Evolutionary conservation across 352 stramenopile species (phyloP).

Genomic region (Phytophthora foliorum): DNA sequence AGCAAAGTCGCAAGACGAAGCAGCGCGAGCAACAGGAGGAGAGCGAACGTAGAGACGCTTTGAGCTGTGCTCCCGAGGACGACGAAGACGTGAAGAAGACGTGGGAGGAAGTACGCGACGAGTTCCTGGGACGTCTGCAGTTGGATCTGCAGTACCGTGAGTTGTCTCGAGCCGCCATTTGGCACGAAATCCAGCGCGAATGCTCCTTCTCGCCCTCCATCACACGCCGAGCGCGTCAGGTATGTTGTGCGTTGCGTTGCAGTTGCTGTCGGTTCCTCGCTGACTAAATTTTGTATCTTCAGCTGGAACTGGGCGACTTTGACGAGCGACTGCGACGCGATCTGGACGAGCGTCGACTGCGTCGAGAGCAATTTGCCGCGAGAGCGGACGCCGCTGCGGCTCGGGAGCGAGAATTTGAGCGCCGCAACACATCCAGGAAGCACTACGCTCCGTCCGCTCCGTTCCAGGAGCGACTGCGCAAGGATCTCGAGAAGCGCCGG

Average conservation of each 20-base stretch:
- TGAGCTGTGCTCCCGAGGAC: slow-evolving; percentile 13
- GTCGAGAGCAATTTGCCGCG: slow-evolving; percentile 44
- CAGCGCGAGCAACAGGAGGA: slow-evolving; percentile 30
- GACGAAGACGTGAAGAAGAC: slow-evolving; percentile 33
- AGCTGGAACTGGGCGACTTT: slow-evolving; percentile 63
- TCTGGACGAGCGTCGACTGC: slow-evolving; percentile 53
- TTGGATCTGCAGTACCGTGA: slow-evolving; percentile 67
- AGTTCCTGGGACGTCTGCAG: slow-evolving; percentile 74
- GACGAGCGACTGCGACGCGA: slow-evolving; percentile 67
- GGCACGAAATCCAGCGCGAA: slow-evolving; percentile 59
- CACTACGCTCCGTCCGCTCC: slow-evolving; percentile 16
- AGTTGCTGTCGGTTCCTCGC: not conserved
- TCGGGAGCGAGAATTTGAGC: slow-evolving; percentile 21
- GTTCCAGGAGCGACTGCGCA: slow-evolving; percentile 59
- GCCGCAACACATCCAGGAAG: slow-evolving; percentile 18
- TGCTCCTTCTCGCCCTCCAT: slow-evolving; percentile 71
- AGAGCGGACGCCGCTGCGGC: slow-evolving; percentile 23
- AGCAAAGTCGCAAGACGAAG: slow-evolving; percentile 26
- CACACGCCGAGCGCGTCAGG: slow-evolving; percentile 48
- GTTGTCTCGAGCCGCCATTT: slow-evolving; percentile 55
- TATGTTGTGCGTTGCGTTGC: slow-evolving; percentile 3
- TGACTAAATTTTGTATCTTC: too few species aligned
- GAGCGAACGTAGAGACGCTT: slow-evolving; percentile 18
- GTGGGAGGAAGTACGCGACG: slow-evolving; percentile 66
- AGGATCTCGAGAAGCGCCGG: slow-evolving; percentile 57